A percentile compares a stretch with the other conserved stretches of the same genome.
Evolutionary conservation across 495 filamentous ascomycete species (phyloP).

Genomic region (Pyrenula aspistea): DNA sequence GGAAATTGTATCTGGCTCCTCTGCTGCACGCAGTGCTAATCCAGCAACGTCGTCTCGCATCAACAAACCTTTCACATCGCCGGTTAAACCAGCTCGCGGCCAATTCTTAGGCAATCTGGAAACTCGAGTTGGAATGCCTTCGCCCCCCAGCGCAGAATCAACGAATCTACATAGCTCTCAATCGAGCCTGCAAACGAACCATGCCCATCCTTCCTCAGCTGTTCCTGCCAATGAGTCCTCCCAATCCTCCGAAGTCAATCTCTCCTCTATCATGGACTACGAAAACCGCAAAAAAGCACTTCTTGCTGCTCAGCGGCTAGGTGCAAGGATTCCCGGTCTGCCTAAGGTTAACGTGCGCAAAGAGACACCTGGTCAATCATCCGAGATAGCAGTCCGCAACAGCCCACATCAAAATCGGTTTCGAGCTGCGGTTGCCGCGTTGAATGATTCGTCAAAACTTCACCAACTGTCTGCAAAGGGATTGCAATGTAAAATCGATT

Average conservation of each 20-base stretch:
- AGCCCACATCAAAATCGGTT: slow-evolving; percentile 1
- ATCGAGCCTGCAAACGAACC: neutral
- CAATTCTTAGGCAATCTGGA: neutral
- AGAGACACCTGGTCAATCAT: neutral
- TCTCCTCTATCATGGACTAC: neutral
- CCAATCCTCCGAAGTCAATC: neutral
- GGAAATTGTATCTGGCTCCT: no score
- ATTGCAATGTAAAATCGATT: neutral
- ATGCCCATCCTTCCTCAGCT: neutral
- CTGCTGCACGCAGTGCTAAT: no score
- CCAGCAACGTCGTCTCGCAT: neutral
- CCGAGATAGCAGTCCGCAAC: neutral
- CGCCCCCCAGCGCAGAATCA: neutral
- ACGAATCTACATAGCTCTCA: neutral
- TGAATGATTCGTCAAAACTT: neutral
- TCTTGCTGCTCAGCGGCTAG: neutral
- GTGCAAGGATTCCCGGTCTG: neutral
- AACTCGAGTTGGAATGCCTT: neutral
- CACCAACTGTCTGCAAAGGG: neutral
- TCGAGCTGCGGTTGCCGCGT: neutral
- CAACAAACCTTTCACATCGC: neutral
- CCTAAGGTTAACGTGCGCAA: neutral
- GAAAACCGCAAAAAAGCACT: neutral
- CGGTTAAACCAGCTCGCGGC: neutral
- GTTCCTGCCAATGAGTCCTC: neutral